Evolutionary conservation across 2,329 filamentous ascomycete genomes (phyloP), one percentile per base, ranked within the genome.

Genomic region (Cytospora piceicola): DNA sequence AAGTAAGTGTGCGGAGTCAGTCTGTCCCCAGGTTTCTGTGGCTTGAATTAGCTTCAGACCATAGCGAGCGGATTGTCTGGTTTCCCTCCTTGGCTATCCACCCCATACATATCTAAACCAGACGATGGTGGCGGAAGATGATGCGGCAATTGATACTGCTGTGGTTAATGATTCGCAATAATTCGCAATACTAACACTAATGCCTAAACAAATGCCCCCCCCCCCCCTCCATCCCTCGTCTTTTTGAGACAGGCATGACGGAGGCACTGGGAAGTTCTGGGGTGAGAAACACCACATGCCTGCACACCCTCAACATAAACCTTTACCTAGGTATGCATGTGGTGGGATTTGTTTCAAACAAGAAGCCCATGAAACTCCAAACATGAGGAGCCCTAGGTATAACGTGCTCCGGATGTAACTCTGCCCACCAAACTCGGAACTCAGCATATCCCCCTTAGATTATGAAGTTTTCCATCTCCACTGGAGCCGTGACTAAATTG

Each of bases 41-140:
- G 52, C 27, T 56, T 56, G 27, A 56, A 56, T 56, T 30, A 55
- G 49, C 55, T 62, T 30, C 52, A 56, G 60, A 62, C 60, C 34
- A 29, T 15, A 27, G 12, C 36, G 34, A 53, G 52, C 60, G 52
- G 52, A 46, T 62, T 34, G 22, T 62, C 52, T 62, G 20, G 1
- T 42, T 42, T 14, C 14, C n/a, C 42, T 46, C 6, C n/a, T 46
- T n/a, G 51, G 51, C 46, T 36, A n/a, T 34, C 42, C n/a, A n/a
- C 42, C 20, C n/a, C 42, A 4, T 20, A 46, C 42, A 46, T 46
- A n/a, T 46, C 20, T 22, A 15, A 46, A 6, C 20, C 8, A n/a
- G 9, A 46, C 20, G n/a, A 15, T 22, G 7, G 22, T 15, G n/a
- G 42, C 42, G 14, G 7, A 8, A 4, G 42, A 46, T 15, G 42